phyloP scores from a whole-genome alignment of 768 basidiomycete species.

The Obba rivulosa region DNA sequence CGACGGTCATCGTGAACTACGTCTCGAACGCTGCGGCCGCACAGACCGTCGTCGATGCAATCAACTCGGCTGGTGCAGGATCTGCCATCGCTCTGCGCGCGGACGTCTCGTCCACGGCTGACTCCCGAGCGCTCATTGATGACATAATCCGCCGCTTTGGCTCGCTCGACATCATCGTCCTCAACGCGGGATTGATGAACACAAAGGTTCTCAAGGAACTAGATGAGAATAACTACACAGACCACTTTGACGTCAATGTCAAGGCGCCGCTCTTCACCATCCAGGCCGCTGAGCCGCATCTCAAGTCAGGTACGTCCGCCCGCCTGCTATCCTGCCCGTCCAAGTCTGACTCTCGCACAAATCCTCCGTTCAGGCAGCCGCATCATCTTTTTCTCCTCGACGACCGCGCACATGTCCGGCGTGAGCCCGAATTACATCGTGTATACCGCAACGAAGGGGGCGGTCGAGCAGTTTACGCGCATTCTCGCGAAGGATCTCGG shows the following conservation, averaged over 20 bases:
- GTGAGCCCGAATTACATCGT: slow-evolving; percentile 44
- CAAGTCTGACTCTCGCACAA: background rate
- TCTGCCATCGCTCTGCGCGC: slow-evolving; percentile 47
- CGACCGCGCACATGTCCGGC: slow-evolving; percentile 38
- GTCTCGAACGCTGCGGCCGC: slow-evolving; percentile 36
- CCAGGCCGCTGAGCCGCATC: slow-evolving; percentile 38
- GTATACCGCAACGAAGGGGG: slow-evolving; percentile 53
- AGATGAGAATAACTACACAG: slow-evolving; percentile 48
- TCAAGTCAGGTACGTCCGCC: slow-evolving; percentile 36
- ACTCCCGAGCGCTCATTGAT: slow-evolving; percentile 41
- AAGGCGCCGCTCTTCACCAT: slow-evolving; percentile 55
- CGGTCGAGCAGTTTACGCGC: slow-evolving; percentile 53
- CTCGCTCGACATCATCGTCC: slow-evolving; percentile 50
- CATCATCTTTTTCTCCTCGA: slow-evolving; percentile 53
- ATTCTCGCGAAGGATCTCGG: slow-evolving; percentile 59
- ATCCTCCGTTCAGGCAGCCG: slow-evolving; percentile 34
- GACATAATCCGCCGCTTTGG: slow-evolving; percentile 45
- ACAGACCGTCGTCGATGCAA: slow-evolving; percentile 39
- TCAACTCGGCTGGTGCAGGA: slow-evolving; percentile 36
- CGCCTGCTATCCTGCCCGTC: background rate
- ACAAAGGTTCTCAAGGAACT: slow-evolving; percentile 42
- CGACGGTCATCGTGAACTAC: slow-evolving; percentile 56
- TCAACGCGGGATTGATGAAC: slow-evolving; percentile 57
- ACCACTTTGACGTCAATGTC: slow-evolving; percentile 49
- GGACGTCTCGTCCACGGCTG: slow-evolving; percentile 44